Conservation (phyloP, 2,329 filamentous ascomycete species). For the Hymenoscyphus scutula region DNA sequence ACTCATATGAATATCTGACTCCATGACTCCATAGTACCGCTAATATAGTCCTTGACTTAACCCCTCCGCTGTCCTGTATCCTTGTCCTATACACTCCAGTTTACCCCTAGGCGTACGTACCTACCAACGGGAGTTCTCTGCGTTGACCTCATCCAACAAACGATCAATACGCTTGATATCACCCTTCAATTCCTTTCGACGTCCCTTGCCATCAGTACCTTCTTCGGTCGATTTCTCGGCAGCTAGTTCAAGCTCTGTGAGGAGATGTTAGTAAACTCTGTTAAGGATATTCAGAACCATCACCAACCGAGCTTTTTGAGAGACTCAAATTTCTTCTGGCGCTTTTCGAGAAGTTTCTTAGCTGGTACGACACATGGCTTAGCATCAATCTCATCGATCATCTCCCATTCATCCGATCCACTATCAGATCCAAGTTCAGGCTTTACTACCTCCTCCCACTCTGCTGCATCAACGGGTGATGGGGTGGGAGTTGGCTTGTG, state of each 20-base stretch:
- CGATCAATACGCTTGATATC: neutral
- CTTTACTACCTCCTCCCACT: neutral
- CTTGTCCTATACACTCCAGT: neutral
- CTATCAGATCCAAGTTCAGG: neutral
- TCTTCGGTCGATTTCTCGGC: too few relatives aligned
- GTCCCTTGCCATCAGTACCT: neutral
- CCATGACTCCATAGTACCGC: too few relatives aligned
- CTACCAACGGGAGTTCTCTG: neutral
- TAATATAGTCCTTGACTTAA: neutral
- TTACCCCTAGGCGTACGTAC: neutral
- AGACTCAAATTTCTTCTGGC: neutral
- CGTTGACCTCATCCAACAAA: neutral
- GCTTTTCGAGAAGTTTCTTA: neutral
- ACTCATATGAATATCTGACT: neutral
- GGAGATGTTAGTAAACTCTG: neutral
- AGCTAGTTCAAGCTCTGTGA: neutral
- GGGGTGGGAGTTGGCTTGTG: too few relatives aligned
- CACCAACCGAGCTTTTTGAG: neutral
- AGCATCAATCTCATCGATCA: neutral
- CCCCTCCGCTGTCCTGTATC: neutral
- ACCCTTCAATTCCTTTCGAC: neutral
- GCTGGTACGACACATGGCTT: neutral
- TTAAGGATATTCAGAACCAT: neutral
- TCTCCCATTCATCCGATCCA: neutral
- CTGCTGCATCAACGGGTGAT: neutral